Evolutionary conservation across 176 grass and related monocot genomes (phyloP), one percentile per base, ranked within the genome.

Genomic region (Cenchrus fungigraminus): DNA sequence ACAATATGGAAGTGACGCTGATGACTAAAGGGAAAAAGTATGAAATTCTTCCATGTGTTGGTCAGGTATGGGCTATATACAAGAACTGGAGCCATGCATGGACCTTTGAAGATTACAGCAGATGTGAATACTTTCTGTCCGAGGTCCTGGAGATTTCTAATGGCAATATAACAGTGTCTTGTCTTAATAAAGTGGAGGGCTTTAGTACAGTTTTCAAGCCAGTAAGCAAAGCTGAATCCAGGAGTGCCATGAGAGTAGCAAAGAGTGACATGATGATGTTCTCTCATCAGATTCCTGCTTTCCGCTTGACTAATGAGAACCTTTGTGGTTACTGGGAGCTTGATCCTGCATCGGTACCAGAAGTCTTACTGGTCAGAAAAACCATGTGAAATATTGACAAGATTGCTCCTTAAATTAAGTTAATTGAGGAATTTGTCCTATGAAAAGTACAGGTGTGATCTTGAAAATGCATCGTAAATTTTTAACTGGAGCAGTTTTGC

Each of bases 11-110:
- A 16, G 87, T 63, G 37, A 66, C 16, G 54, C 45, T 16, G 73
- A n/a, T 29, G 67, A 29, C 65, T 80, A 86, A 88, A 68, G 74
- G 62, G 45, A 91, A 77, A 9, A 69, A 74, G 49, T 97, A 73
- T 70, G 73, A 88, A 54, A 91, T 97, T 32, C 12, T 81, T 57
- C 94, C 91, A 55, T 15, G 44, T 49, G 47, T 44, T 88, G 91
- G 81, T 59, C 87, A 97, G 63, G 87, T 88, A 68, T 97, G 94
- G 94, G 91, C 94, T 72, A 6, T 97, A 44, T 93, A 97, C 87
- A 82, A 83, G 63, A 84, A 90, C 77, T 93, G 91, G 94, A 88
- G 8, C 8, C 11, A 32, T 17, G 65, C 65, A 10, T 91, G 94
- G 94, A 86, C 62, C 65, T 64, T 74, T 1, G 45, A 90, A 67